Base-by-base conservation (phyloP, 176 grass and related monocot species). In the Panicum miliaceum region DNA sequence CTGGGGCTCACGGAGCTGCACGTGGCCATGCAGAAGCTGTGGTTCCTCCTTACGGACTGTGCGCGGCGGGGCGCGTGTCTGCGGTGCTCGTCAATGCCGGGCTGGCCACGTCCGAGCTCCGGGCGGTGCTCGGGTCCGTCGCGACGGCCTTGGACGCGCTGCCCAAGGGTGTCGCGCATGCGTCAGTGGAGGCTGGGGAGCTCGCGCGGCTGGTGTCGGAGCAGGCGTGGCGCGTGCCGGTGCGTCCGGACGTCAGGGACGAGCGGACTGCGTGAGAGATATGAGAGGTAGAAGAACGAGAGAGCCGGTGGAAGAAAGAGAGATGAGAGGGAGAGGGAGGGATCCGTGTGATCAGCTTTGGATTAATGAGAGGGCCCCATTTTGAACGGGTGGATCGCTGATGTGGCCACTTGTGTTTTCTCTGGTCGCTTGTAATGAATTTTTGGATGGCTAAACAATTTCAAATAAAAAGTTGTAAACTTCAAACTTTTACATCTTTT, bases 1-100 rank as follows among this genome's bases (percentile, higher is more conserved):
- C 80, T 98, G n/a, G 82, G 87, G 12, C 84, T 98, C 50, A 92
- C 87, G 61, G 96, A 98, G 89, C 85, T 98, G 73, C 93, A 98
- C 84, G 88, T 95, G 42, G 77, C 96, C 26, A 68, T 95, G 43
- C 96, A 95, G 87, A 98, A 94, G 87, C 66, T 90, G 48, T 64
- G 74, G 60, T 85, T 91, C 57, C 83, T 98, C 45, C 71, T 98
- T 70, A 42, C 86, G 1, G 93, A 98, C 79, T 90, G 89, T 54
- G 68, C 79, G 73, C 61, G 42, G n/a, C 84, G 36, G 7, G 96
- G 87, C 67, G 88, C 89, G 22, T 66, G 89, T 38, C 23, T 95
- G 13, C 95, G 93, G 72, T 95, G 57, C 84, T 98, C 56, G 78
- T 94, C 77, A 89, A 87, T 46, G 89, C 93, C 3, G 88, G 81